Percentiles rank a stretch among this genome's conserved stretches.
These are phyloP conservation scores for Mortierella sp. DNA, from an alignment of 371 early-diverging fungal genomes.

Conservation along the genomic window DNA sequence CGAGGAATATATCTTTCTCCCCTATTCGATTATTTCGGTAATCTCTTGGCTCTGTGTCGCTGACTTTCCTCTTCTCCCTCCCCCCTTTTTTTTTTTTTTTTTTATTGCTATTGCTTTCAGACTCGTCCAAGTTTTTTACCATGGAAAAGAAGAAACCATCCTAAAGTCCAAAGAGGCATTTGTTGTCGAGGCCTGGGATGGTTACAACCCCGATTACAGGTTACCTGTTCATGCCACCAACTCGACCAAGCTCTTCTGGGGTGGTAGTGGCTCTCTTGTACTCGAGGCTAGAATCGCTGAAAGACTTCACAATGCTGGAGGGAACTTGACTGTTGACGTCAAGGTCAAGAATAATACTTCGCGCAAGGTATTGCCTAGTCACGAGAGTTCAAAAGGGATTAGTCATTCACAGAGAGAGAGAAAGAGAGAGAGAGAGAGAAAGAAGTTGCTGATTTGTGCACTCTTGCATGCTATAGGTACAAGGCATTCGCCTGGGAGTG, in stretches of 20 bases:
- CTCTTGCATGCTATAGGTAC: constrained; percentile 51
- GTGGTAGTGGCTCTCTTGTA: constrained; percentile 57
- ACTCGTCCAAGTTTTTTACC: constrained; percentile 59
- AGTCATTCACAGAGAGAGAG: constrained; percentile 8
- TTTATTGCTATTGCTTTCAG: constrained; percentile 29
- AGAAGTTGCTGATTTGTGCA: neutral
- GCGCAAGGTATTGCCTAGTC: constrained; percentile 48
- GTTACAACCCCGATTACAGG: constrained; percentile 47
- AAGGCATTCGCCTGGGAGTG: constrained; percentile 62
- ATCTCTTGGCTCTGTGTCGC: too few species aligned
- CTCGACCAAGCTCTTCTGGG: constrained; percentile 59
- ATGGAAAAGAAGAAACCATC: constrained; percentile 57
- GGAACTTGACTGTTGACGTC: constrained; percentile 59
- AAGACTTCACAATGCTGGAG: constrained; percentile 58
- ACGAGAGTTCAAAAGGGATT: neutral
- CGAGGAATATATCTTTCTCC: too few species aligned
- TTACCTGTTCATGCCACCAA: constrained; percentile 51
- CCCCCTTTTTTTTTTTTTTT: neutral
- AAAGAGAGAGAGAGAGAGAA: too few species aligned
- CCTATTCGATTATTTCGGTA: too few species aligned
- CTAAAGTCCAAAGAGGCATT: constrained; percentile 63
- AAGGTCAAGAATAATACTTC: constrained; percentile 61
- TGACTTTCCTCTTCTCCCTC: too few species aligned
- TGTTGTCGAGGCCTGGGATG: constrained; percentile 65
- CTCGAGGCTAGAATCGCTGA: constrained; percentile 57